A percentile compares a stretch with the other conserved stretches of the same genome.
Evolutionary conservation across 2,329 filamentous ascomycete genomes (phyloP).

Genomic region (Ophidiomyces ophidiicola): DNA sequence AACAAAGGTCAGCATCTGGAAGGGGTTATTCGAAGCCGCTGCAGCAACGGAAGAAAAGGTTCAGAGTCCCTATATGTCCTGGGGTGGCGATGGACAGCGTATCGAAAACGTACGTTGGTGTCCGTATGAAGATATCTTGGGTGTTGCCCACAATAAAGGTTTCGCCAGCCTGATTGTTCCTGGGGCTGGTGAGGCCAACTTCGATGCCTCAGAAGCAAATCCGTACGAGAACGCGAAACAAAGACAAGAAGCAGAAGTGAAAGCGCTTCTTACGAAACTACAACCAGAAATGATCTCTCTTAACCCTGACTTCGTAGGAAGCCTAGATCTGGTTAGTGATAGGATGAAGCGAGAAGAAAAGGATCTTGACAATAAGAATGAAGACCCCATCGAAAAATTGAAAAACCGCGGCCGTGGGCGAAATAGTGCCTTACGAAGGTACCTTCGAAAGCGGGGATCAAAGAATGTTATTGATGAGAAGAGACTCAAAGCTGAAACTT

Average conservation of each 20-base stretch:
- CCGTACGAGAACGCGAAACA: conserved; percentile 91
- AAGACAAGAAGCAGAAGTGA: conserved; percentile 84
- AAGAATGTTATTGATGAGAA: conserved; percentile 96
- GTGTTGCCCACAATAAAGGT: conserved; percentile 69
- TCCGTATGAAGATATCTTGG: conserved; percentile 86
- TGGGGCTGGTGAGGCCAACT: conserved; percentile 93
- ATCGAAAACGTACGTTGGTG: conserved; percentile 83
- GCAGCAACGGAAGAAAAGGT: conserved; percentile 62
- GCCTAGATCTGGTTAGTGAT: conserved; percentile 68
- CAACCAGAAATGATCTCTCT: conserved; percentile 94
- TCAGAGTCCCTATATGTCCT: conserved; percentile 80
- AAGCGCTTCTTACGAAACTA: conserved; percentile 80
- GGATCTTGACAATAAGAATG: conserved; percentile 61
- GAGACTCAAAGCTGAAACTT: conserved; percentile 70
- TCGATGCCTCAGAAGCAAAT: conserved; percentile 84
- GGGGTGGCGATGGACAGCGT: conserved; percentile 72
- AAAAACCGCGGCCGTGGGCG: conserved; percentile 74
- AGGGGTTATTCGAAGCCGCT: conserved; percentile 70
- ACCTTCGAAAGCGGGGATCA: conserved; percentile 79
- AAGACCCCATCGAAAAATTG: conserved; percentile 46
- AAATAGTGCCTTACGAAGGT: conserved; percentile 78
- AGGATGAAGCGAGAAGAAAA: conserved; percentile 64
- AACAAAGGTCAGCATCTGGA: conserved; percentile 81
- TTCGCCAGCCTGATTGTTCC: conserved; percentile 86
- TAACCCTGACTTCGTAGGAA: conserved; percentile 83